A percentile compares a stretch with the other conserved stretches of the same genome.
Evolutionary conservation across 2,329 filamentous ascomycete species (phyloP).

Genomic region (Chaetomiaceae sp.): DNA sequence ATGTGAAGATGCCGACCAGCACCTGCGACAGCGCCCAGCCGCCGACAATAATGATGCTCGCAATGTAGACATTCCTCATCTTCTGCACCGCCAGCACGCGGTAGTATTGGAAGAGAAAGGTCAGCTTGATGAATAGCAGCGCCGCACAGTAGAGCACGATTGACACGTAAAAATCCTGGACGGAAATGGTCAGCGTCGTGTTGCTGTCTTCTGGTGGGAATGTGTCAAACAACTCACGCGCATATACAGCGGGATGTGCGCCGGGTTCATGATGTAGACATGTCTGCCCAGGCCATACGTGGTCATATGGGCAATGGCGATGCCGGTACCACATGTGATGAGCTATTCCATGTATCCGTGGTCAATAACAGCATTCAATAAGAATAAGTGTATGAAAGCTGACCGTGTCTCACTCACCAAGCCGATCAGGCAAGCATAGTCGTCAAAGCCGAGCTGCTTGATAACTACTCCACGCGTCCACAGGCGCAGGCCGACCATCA

Average conservation of each 20-base stretch:
- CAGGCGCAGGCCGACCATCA: constrained; percentile 19
- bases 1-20: constrained; percentile 33
- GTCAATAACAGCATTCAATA: too few relatives aligned
- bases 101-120: constrained; percentile 36
- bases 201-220: too few relatives aligned
- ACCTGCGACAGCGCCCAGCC: constrained; percentile 34
- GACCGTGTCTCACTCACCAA: constrained; percentile 13
- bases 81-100: constrained; percentile 33
- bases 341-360: constrained; percentile 12
- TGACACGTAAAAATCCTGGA: constrained; percentile 32
- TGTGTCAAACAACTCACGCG: too few relatives aligned
- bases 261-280: constrained; percentile 12
- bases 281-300: constrained; percentile 19
- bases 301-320: constrained; percentile 22
- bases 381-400: too few relatives aligned
- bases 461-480: constrained; percentile 18
- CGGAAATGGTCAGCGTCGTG: background rate
- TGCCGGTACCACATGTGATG: constrained; percentile 13
- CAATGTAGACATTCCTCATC: constrained; percentile 31
- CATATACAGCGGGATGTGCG: constrained; percentile 15
- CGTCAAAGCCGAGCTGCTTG: constrained; percentile 20
- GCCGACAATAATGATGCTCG: constrained; percentile 31
- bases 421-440: constrained; percentile 14
- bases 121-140: constrained; percentile 33
- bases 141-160: constrained; percentile 34